Evolutionary conservation across 306 rosid species (phyloP).

Genomic region (Psophocarpus tetragonolobus): DNA sequence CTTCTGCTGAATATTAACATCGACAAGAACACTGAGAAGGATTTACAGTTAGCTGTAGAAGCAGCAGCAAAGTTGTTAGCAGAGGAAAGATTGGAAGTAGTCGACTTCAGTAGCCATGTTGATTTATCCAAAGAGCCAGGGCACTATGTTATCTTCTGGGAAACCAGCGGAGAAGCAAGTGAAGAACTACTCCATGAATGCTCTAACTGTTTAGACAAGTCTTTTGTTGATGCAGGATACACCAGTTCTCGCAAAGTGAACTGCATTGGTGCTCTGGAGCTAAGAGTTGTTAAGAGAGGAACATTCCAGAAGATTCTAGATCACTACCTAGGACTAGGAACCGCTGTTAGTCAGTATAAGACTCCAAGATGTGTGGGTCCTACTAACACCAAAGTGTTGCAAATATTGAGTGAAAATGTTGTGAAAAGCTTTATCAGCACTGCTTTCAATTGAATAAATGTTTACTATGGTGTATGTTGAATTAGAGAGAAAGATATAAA

Average conservation of each 20-base stretch:
- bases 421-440: constrained; percentile 59
- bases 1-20: constrained; percentile 76
- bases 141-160: constrained; percentile 89
- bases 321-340: constrained; percentile 72
- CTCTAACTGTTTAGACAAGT: constrained; percentile 71
- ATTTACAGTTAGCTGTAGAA: constrained; percentile 78
- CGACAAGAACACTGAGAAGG: constrained; percentile 94
- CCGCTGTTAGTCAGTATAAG: constrained; percentile 85
- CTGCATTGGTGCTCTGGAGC: constrained; percentile 70
- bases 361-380: constrained; percentile 76
- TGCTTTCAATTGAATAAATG: constrained; percentile 50
- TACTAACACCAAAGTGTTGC: constrained; percentile 55
- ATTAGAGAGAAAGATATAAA: too few relatives aligned
- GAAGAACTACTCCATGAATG: constrained; percentile 62
- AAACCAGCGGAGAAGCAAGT: constrained; percentile 68
- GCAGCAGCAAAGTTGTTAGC: constrained; percentile 56
- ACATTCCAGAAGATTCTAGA: constrained; percentile 77
- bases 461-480: too few relatives aligned
- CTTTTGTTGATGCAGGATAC: constrained; percentile 84
- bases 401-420: constrained; percentile 66
- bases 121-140: constrained; percentile 75
- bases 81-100: constrained; percentile 64
- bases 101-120: constrained; percentile 78
- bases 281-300: constrained; percentile 68
- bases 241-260: constrained; percentile 72